A percentile compares a stretch with the other conserved stretches of the same genome.
Conservation (phyloP, 257 asterid genomes). For the Buddleja alternifolia region DNA sequence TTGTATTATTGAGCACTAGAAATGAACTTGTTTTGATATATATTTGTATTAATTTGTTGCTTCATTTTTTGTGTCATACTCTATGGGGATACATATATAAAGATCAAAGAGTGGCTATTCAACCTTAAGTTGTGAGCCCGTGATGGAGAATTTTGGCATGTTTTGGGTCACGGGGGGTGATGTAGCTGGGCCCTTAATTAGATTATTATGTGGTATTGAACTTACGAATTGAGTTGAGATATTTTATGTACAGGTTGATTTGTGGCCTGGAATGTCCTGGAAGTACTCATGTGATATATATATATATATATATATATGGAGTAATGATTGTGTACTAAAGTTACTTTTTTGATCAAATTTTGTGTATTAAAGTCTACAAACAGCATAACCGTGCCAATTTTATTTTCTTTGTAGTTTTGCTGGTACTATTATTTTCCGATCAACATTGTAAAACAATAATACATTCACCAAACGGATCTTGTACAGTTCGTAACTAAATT, state of each 20-base stretch:
- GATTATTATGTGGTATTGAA: background rate
- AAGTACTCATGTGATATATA: background rate
- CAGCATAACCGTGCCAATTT: no score
- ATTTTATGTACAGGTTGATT: background rate
- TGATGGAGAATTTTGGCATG: conserved; percentile 43
- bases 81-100: conserved; percentile 15
- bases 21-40: no score
- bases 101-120: background rate
- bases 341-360: no score
- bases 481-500: no score
- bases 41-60: background rate
- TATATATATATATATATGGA: background rate
- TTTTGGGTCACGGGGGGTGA: conserved; percentile 42
- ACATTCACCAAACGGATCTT: no score
- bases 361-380: no score
- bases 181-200: conserved; percentile 4
- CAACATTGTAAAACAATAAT: no score
- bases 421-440: no score
- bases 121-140: conserved; percentile 32
- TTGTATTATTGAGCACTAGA: background rate
- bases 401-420: no score
- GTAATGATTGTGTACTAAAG: background rate
- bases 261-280: background rate
- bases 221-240: background rate
- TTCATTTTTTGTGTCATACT: background rate